phyloP scores from a whole-genome alignment of 2,329 filamentous ascomycete species.

The Stagonosporopsis rhizophila region DNA sequence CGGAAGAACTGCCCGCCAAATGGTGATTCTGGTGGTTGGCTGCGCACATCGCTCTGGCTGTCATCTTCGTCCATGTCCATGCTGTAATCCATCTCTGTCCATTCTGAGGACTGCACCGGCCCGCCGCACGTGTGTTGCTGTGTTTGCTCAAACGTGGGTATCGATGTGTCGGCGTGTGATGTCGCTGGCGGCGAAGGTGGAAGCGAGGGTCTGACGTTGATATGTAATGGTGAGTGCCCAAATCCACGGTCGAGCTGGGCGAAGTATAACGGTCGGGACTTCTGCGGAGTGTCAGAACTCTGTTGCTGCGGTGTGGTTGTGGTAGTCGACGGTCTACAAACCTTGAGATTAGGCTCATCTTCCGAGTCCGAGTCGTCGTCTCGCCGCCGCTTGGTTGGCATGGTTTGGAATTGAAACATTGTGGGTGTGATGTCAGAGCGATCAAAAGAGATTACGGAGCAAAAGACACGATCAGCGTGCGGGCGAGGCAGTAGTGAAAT shows the following conservation, averaged over 20 bases:
- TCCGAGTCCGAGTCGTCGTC: constrained; percentile 46
- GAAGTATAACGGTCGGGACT: constrained; percentile 36
- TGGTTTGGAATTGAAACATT: constrained; percentile 44
- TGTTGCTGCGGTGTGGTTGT: background rate
- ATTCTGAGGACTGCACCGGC: constrained; percentile 31
- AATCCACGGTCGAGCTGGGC: constrained; percentile 29
- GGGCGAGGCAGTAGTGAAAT: constrained; percentile 23
- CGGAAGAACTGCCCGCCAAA: constrained; percentile 39
- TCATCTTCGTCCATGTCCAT: constrained; percentile 50
- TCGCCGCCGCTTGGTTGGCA: constrained; percentile 41
- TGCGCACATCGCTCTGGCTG: constrained; percentile 41
- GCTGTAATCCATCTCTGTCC: constrained; percentile 36
- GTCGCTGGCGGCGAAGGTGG: constrained; percentile 39
- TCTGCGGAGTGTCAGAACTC: constrained; percentile 30
- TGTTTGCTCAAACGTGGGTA: constrained; percentile 26
- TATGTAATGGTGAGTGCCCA: constrained; percentile 25
- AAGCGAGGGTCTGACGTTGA: constrained; percentile 33
- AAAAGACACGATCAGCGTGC: constrained; percentile 33
- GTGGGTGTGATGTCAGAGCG: constrained; percentile 17
- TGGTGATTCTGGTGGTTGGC: constrained; percentile 48
- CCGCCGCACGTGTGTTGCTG: constrained; percentile 16
- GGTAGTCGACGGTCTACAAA: constrained; percentile 18
- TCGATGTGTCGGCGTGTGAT: constrained; percentile 39
- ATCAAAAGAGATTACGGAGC: constrained; percentile 13
- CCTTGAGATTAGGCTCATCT: constrained; percentile 42